Conservation (phyloP, 208 protist species). For the Wallacemonas sp. region DNA sequence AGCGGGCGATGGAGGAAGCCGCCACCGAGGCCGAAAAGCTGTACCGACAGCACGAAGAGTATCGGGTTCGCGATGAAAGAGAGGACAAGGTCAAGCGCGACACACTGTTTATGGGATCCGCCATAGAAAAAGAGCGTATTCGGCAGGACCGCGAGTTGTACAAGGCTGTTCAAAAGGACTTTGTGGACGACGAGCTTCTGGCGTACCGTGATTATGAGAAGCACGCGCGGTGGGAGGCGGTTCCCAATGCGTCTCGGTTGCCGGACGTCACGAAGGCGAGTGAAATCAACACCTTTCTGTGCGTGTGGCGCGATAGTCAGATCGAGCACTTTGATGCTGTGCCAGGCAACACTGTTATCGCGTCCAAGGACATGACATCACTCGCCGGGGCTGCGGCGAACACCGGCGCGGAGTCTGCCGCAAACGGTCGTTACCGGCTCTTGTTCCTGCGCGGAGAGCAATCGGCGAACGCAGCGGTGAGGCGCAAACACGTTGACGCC, state of each 20-base stretch:
- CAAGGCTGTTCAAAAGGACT: slow-evolving; percentile 26
- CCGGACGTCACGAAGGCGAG: slow-evolving; percentile 73
- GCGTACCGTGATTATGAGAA: slow-evolving; percentile 79
- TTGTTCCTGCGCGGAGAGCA: slow-evolving; percentile 62
- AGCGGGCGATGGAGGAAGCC: slow-evolving; percentile 60
- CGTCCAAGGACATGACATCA: slow-evolving; percentile 19
- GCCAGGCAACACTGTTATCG: slow-evolving; percentile 31
- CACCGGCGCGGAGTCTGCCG: not conserved
- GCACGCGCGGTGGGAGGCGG: slow-evolving; percentile 63
- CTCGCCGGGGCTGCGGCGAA: slow-evolving; percentile 12
- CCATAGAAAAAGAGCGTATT: slow-evolving; percentile 65
- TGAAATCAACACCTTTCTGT: slow-evolving; percentile 90
- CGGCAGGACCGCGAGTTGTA: slow-evolving; percentile 45
- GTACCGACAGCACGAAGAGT: slow-evolving; percentile 82
- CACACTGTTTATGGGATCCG: slow-evolving; percentile 34
- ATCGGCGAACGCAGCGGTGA: slow-evolving; percentile 36
- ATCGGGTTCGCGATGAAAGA: slow-evolving; percentile 47
- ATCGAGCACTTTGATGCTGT: slow-evolving; percentile 24
- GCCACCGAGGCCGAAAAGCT: slow-evolving; percentile 54
- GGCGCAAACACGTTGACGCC: slow-evolving; percentile 39
- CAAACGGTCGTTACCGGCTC: slow-evolving; percentile 6
- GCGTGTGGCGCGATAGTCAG: slow-evolving; percentile 66
- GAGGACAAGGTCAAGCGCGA: slow-evolving; percentile 59
- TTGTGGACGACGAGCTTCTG: slow-evolving; percentile 49
- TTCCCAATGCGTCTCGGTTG: slow-evolving; percentile 70